Percentiles rank a stretch among this genome's conserved stretches.
Evolutionary conservation across 2,329 filamentous ascomycete species (phyloP).

Genomic region (Boeremia exigua): DNA sequence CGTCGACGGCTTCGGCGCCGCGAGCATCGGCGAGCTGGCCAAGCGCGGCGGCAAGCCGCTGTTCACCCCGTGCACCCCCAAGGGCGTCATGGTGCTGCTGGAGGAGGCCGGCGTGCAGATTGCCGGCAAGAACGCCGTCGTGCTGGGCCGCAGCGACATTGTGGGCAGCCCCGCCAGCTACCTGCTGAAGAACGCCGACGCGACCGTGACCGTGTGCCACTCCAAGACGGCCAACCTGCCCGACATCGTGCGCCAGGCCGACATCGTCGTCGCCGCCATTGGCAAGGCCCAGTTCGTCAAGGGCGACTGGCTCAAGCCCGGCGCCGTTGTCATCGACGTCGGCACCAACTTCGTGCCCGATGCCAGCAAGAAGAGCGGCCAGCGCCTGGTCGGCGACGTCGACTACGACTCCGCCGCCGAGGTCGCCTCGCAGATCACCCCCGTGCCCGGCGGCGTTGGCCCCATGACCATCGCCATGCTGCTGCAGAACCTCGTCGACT

Average conservation of each 20-base stretch:
- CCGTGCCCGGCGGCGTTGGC: slow-evolving; percentile 93
- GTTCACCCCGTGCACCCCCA: slow-evolving; percentile 94
- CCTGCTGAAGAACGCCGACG: slow-evolving; percentile 91
- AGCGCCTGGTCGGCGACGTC: slow-evolving; percentile 92
- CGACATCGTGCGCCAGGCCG: slow-evolving; percentile 78
- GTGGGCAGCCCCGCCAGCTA: slow-evolving; percentile 97
- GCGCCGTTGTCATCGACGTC: slow-evolving; percentile 95
- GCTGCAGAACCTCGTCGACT: slow-evolving; percentile 90
- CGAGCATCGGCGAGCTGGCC: slow-evolving; percentile 94
- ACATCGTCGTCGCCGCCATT: slow-evolving; percentile 91
- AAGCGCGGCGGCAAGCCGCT: slow-evolving; percentile 90
- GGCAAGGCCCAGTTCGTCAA: slow-evolving; percentile 87
- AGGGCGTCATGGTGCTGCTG: slow-evolving; percentile 94
- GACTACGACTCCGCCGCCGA: slow-evolving; percentile 84
- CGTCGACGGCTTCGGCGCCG: slow-evolving; percentile 93
- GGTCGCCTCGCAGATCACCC: slow-evolving; percentile 91
- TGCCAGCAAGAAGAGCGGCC: slow-evolving; percentile 85
- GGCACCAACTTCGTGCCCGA: slow-evolving; percentile 96
- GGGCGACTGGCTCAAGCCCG: slow-evolving; percentile 93
- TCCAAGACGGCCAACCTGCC: slow-evolving; percentile 80
- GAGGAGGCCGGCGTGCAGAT: slow-evolving; percentile 82
- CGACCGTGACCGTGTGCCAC: slow-evolving; percentile 96
- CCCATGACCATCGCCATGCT: slow-evolving; percentile 99
- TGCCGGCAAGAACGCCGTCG: slow-evolving; percentile 90
- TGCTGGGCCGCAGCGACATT: slow-evolving; percentile 94